phyloP scores from a whole-genome alignment of 305 asterid genomes.

The Fraxinus floribunda region DNA sequence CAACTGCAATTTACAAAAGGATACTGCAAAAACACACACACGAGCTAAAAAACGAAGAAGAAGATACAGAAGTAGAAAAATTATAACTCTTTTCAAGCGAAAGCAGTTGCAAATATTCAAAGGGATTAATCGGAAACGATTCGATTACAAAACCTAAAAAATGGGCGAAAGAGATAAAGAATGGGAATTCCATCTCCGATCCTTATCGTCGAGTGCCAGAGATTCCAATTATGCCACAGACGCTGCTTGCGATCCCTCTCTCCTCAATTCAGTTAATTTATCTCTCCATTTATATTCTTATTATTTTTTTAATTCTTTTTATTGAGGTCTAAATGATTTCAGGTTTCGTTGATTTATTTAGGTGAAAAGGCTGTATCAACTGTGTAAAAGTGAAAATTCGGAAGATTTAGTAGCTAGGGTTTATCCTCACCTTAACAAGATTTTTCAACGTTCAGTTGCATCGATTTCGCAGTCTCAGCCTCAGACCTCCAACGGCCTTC shows the following conservation, averaged over 20 bases:
- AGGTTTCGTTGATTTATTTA: constrained; percentile 27
- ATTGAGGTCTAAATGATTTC: constrained; percentile 1
- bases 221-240: constrained; percentile 74
- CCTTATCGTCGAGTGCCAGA: constrained; percentile 63
- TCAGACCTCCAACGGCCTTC: constrained; percentile 71
- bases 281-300: background rate
- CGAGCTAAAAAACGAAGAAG: background rate
- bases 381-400: constrained; percentile 73
- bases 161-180: constrained; percentile 65
- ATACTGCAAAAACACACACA: background rate
- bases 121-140: background rate
- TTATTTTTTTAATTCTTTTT: background rate
- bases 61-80: background rate
- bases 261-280: constrained; percentile 57
- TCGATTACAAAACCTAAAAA: constrained; percentile 2
- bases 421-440: constrained; percentile 79
- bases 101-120: background rate
- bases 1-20: background rate
- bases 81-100: background rate
- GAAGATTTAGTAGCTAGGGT: constrained; percentile 80
- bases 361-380: constrained; percentile 66
- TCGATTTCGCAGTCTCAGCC: constrained; percentile 72
- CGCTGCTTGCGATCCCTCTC: constrained; percentile 67
- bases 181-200: constrained; percentile 76
- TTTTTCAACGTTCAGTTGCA: constrained; percentile 72